Evolutionary conservation across 495 filamentous ascomycete genomes (phyloP).

Genomic region (Penicillium cosmopolitanum): DNA sequence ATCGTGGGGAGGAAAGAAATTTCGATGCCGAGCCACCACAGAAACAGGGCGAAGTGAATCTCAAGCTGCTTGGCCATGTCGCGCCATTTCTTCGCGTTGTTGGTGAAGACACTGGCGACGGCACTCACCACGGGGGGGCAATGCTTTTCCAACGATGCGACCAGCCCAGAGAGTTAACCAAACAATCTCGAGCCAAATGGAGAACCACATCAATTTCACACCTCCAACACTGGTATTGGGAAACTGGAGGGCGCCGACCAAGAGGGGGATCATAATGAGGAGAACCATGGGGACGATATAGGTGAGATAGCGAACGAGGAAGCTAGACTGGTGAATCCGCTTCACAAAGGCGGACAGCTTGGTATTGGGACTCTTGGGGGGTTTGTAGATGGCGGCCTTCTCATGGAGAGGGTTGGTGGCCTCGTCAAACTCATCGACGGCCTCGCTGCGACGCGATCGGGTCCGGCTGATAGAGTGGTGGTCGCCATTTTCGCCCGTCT

Average conservation of each 20-base stretch:
- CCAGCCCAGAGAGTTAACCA: constrained; percentile 92
- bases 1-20: constrained; percentile 61
- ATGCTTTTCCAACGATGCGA: constrained; percentile 71
- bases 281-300: constrained; percentile 80
- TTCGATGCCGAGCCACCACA: constrained; percentile 89
- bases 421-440: constrained; percentile 84
- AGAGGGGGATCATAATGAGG: constrained; percentile 77
- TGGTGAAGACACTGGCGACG: constrained; percentile 76
- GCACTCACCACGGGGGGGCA: constrained; percentile 70
- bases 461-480: constrained; percentile 52
- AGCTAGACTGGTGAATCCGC: constrained; percentile 71
- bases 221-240: constrained; percentile 71
- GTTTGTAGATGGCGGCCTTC: constrained; percentile 67
- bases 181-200: constrained; percentile 91
- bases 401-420: constrained; percentile 76
- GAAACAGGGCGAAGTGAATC: constrained; percentile 82
- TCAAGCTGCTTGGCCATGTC: constrained; percentile 88
- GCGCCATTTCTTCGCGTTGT: constrained; percentile 91
- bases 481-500: constrained; percentile 34
- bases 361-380: constrained; percentile 67
- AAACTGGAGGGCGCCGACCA: constrained; percentile 73
- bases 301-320: constrained; percentile 80
- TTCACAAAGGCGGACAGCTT: constrained; percentile 65
- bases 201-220: constrained; percentile 84
- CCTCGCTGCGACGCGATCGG: constrained; percentile 54